Percentiles rank a stretch among this genome's conserved stretches.
Conservation (phyloP, 1,284 basidiomycete genomes). For the Sanghuangporus weigelae region DNA sequence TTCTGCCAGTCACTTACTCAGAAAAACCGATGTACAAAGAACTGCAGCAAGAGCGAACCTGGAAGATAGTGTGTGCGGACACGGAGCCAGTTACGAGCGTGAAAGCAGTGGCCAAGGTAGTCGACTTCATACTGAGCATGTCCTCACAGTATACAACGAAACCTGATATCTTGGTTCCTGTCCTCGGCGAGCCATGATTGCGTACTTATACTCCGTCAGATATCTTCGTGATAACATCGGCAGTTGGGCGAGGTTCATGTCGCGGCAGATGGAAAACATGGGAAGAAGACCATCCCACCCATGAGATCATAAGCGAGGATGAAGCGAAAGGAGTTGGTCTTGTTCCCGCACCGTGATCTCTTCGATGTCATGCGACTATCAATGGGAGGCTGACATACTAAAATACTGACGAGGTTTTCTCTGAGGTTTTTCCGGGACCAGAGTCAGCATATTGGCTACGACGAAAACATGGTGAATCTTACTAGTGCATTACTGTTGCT, state of each 20-base stretch:
- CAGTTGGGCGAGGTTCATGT: too few relatives aligned
- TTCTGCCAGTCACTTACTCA: not conserved
- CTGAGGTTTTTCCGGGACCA: not conserved
- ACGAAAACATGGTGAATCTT: not conserved
- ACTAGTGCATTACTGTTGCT: too few relatives aligned
- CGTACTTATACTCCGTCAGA: not conserved
- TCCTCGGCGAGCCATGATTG: not conserved
- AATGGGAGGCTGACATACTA: not conserved
- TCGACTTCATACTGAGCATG: not conserved
- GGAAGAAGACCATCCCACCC: not conserved
- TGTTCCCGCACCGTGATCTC: not conserved
- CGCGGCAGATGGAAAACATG: not conserved
- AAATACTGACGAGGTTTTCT: not conserved
- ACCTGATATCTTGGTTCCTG: not conserved
- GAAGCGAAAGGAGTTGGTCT: not conserved
- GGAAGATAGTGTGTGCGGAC: constrained; percentile 22
- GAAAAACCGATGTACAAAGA: not conserved
- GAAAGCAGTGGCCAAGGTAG: not conserved
- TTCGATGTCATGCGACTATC: not conserved
- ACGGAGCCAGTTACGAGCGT: constrained; percentile 12
- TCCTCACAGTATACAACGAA: not conserved
- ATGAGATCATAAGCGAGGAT: not conserved
- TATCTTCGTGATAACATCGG: not conserved
- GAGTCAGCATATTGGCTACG: not conserved
- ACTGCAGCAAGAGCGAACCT: not conserved